Evolutionary conservation across 108 stramenopile genomes (phyloP).

Genomic region (Epithemia pelagica): DNA sequence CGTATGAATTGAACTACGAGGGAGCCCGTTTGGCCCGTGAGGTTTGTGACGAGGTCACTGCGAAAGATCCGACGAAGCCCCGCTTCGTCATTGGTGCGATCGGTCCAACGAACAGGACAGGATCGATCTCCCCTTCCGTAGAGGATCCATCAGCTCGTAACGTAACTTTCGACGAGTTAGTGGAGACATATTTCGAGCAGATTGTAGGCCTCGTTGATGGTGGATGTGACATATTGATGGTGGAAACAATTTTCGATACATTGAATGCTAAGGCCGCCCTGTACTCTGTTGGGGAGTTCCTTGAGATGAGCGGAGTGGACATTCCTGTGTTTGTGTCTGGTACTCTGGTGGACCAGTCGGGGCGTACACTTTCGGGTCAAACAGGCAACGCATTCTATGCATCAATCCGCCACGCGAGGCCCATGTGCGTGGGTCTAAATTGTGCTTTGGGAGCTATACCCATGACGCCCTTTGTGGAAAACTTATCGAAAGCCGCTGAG

Average conservation of each 20-base stretch:
- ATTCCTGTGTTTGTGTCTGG: constrained; percentile 94
- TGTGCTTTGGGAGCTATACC: constrained; percentile 79
- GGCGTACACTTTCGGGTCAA: too few relatives aligned
- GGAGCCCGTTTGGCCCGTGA: constrained; percentile 86
- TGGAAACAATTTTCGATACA: constrained; percentile 96
- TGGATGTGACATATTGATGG: constrained; percentile 89
- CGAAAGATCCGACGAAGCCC: constrained; percentile 82
- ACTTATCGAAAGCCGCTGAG: constrained; percentile 56
- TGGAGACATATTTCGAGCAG: constrained; percentile 90
- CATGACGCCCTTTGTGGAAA: constrained; percentile 76
- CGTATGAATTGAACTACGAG: constrained; percentile 89
- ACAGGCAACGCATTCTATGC: constrained; percentile 94
- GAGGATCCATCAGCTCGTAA: constrained; percentile 88
- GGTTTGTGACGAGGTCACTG: constrained; percentile 89
- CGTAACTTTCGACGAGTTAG: constrained; percentile 95
- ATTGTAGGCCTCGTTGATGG: constrained; percentile 86
- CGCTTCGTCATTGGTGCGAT: constrained; percentile 93
- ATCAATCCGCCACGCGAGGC: constrained; percentile 90
- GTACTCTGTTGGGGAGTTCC: constrained; percentile 82
- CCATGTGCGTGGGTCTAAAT: constrained; percentile 89
- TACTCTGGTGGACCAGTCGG: constrained; percentile 93
- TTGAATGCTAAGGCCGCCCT: constrained; percentile 94
- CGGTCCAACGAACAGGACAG: constrained; percentile 94
- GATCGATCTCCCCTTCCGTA: constrained; percentile 88
- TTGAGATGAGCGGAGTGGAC: constrained; percentile 79